Conservation (phyloP, 2,329 filamentous ascomycete species). For the Paracorniculantispora psalliotae region DNA sequence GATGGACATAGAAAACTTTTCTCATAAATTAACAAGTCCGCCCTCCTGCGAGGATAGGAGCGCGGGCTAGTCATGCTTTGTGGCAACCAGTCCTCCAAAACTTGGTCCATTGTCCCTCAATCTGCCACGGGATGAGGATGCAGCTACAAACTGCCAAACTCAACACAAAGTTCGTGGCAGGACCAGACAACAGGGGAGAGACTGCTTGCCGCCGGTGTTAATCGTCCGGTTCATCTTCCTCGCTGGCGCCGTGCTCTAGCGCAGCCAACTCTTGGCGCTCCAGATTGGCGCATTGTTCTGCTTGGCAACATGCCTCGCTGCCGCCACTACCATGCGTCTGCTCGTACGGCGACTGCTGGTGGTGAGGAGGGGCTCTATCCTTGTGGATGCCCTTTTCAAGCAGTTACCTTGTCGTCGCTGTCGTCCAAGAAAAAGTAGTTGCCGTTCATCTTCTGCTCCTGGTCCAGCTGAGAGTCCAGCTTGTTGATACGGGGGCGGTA, state of each 20-base stretch:
- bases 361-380: conserved; percentile 27
- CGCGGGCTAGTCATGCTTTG: conserved; percentile 17
- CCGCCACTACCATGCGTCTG: conserved; percentile 5
- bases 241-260: conserved; percentile 48
- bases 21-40: conserved; percentile 15
- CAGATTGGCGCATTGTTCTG: not conserved
- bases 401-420: conserved; percentile 42
- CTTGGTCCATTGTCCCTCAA: conserved; percentile 58
- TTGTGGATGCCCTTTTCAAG: conserved; percentile 51
- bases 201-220: conserved; percentile 53
- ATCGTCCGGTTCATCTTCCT: conserved; percentile 64
- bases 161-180: conserved; percentile 33
- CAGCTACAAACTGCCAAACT: conserved; percentile 1
- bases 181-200: conserved; percentile 64
- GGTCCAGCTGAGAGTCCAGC: conserved; percentile 87
- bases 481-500: conserved; percentile 99
- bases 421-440: conserved; percentile 99
- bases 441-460: conserved; percentile 89
- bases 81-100: conserved; percentile 54
- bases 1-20: conserved; percentile 2
- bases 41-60: conserved; percentile 34
- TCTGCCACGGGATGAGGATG: conserved; percentile 33
- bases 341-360: conserved; percentile 20
- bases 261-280: conserved; percentile 27
- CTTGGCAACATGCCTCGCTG: not conserved